Evolutionary conservation across 208 protist genomes (phyloP).

Genomic region (Phytomonas sp.): DNA sequence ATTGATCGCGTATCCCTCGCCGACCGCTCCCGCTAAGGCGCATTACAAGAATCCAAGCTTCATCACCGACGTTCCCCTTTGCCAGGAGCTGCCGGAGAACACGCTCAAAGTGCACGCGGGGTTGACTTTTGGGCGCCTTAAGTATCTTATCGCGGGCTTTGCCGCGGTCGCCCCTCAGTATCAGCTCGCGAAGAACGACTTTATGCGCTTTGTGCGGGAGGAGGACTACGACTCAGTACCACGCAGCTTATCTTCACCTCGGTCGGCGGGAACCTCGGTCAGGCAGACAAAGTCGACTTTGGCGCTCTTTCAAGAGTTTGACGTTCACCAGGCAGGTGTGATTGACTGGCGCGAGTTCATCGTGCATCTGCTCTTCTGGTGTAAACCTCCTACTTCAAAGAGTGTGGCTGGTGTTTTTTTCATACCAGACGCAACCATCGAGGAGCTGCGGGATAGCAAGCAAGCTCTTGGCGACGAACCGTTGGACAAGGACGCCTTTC

Average conservation of each 20-base stretch:
- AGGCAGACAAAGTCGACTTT: conserved; percentile 15
- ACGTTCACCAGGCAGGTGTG: conserved; percentile 36
- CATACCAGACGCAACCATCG: conserved; percentile 42
- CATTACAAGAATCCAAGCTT: conserved; percentile 25
- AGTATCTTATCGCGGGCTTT: conserved; percentile 55
- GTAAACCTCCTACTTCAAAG: conserved; percentile 21
- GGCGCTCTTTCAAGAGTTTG: conserved; percentile 66
- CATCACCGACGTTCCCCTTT: conserved; percentile 60
- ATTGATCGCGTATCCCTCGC: not conserved
- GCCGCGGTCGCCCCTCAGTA: conserved; percentile 63
- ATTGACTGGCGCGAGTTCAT: conserved; percentile 84
- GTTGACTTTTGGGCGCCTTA: conserved; percentile 40
- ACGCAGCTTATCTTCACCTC: not conserved
- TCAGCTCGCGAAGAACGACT: conserved; percentile 49
- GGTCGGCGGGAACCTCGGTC: conserved; percentile 7
- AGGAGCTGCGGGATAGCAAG: conserved; percentile 41
- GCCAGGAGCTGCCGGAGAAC: conserved; percentile 16
- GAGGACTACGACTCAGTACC: conserved; percentile 51
- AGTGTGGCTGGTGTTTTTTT: not conserved
- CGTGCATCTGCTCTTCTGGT: conserved; percentile 82
- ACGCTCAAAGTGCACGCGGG: conserved; percentile 41
- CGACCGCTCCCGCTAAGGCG: not conserved
- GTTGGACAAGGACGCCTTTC: conserved; percentile 45
- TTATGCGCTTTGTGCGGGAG: conserved; percentile 41
- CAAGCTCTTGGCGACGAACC: conserved; percentile 23